A percentile compares a stretch with the other conserved stretches of the same genome.
These are phyloP conservation scores for Suhomyces panamericanus DNA, from an alignment of 1,139 yeast genomes.

Conservation along the genomic window DNA sequence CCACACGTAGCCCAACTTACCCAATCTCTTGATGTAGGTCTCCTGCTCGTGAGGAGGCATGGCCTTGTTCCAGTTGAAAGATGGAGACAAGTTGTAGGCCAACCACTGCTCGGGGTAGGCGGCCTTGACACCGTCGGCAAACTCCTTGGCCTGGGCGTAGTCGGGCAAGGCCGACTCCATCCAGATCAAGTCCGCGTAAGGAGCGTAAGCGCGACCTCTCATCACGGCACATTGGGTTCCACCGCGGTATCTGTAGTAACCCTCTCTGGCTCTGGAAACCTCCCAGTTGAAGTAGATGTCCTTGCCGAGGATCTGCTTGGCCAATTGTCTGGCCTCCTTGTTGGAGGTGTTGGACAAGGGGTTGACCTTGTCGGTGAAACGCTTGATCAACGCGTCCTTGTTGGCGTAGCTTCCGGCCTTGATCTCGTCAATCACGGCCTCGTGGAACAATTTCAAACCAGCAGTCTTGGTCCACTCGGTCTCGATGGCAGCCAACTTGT, in stretches of 20 bases:
- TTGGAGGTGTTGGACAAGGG: constrained; percentile 77
- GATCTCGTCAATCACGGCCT: constrained; percentile 87
- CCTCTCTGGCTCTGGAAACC: constrained; percentile 93
- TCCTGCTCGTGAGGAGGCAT: constrained; percentile 87
- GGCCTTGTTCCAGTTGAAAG: constrained; percentile 97
- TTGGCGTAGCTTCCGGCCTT: constrained; percentile 59
- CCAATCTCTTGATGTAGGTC: constrained; percentile 85
- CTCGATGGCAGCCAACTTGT: constrained; percentile 70
- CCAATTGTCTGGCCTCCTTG: constrained; percentile 78
- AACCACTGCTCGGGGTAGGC: constrained; percentile 89
- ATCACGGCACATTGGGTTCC: constrained; percentile 97
- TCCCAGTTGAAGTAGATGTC: constrained; percentile 96
- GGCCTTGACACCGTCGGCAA: constrained; percentile 85
- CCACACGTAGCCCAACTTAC: constrained; percentile 93
- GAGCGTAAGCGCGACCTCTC: constrained; percentile 96
- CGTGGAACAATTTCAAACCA: constrained; percentile 83
- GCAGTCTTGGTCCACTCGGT: constrained; percentile 82
- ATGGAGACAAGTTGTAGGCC: constrained; percentile 93
- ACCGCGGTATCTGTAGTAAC: constrained; percentile 94
- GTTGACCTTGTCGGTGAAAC: constrained; percentile 68
- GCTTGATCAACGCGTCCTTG: constrained; percentile 63
- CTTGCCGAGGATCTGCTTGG: constrained; percentile 74
- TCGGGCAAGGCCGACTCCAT: constrained; percentile 98
- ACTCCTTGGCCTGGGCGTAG: constrained; percentile 89
- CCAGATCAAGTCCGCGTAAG: constrained; percentile 96